Base-by-base conservation (phyloP, 257 asterid genomes). In the Nicotiana undulata region DNA sequence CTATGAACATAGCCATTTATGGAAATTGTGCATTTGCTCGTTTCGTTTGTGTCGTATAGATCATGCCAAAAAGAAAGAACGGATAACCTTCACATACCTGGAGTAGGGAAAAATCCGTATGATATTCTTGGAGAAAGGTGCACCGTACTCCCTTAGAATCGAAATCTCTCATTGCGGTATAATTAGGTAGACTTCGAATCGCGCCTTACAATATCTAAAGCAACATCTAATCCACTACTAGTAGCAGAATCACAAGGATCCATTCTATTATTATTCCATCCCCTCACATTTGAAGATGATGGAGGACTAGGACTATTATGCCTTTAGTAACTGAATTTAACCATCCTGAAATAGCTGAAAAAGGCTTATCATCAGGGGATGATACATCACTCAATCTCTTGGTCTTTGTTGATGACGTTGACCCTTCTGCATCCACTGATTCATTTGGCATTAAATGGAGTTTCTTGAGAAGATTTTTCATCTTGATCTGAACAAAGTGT, bases 271-370 rank as follows among this genome's bases (percentile, higher is more conserved):
- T 72, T 92, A 10, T 72, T 70, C 34, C 84, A 87, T 85, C 89
- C 85, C 2, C 58, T 59, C 82, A 88, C 88, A 84, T 89, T 91
- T 56, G 97, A 87, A 66, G 98, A 90, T 6, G 94, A 90, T 26
- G 94, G 93, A 1, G 95, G 92, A 77, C 94, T 92, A 22, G 94
- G 89, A 84, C 85, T 89, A 85, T 90, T 89, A 85, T 90, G 92
- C 32, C 61, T 31, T 89, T 85, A 10, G 92, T 84, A 55, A 93
- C 98, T 63, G 97, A 91, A 85, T 89, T 95, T 83, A 95, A 85
- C 99, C 99, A 95, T 53, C 99, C 99, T 0, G 98, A 92, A 65
- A 95, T 91, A 79, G 94, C 80, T 49, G 97, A 89, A 85, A 93
- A 91, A 64, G 98, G 93, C 56, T 91, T 92, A 75, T 85, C 79